phyloP scores from a whole-genome alignment of 2,329 filamentous ascomycete species.

The Didymosphaeria variabile region DNA sequence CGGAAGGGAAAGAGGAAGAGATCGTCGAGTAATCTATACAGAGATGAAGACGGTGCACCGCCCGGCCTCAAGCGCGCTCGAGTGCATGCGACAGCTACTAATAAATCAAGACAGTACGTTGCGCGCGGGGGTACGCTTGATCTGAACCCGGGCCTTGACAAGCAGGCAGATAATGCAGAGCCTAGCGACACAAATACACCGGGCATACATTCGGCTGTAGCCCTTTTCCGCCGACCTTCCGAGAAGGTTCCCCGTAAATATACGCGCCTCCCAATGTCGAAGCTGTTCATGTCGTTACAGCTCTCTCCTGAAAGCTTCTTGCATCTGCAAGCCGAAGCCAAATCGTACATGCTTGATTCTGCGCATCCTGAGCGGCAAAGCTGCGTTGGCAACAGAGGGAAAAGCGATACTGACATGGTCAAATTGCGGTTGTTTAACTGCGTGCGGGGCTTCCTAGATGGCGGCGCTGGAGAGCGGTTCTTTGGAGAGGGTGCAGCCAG shows the following conservation, averaged over 20 bases:
- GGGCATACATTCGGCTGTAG: conserved; percentile 62
- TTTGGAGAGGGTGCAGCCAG: conserved; percentile 52
- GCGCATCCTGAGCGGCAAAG: conserved; percentile 63
- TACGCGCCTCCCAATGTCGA: conserved; percentile 66
- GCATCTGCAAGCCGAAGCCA: conserved; percentile 64
- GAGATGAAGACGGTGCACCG: background rate
- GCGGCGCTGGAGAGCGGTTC: conserved; percentile 61
- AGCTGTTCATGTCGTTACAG: conserved; percentile 65
- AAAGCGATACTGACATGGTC: conserved; percentile 65
- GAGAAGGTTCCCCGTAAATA: conserved; percentile 61
- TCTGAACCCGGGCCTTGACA: conserved; percentile 31
- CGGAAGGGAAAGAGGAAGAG: conserved; percentile 41
- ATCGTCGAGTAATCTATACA: conserved; percentile 11
- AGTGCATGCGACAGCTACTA: conserved; percentile 20
- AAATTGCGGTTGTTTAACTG: conserved; percentile 66
- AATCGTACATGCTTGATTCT: conserved; percentile 66
- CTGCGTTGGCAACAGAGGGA: conserved; percentile 66
- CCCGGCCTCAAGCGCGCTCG: background rate
- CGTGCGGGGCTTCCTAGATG: conserved; percentile 62
- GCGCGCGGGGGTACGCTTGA: conserved; percentile 26
- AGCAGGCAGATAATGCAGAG: too few species aligned
- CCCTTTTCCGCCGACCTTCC: conserved; percentile 58
- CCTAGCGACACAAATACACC: conserved; percentile 52
- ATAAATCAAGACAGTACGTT: conserved; percentile 15
- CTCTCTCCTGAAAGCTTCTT: conserved; percentile 66